phyloP scores from a whole-genome alignment of 306 rosid genomes.

The Morella rubra region DNA sequence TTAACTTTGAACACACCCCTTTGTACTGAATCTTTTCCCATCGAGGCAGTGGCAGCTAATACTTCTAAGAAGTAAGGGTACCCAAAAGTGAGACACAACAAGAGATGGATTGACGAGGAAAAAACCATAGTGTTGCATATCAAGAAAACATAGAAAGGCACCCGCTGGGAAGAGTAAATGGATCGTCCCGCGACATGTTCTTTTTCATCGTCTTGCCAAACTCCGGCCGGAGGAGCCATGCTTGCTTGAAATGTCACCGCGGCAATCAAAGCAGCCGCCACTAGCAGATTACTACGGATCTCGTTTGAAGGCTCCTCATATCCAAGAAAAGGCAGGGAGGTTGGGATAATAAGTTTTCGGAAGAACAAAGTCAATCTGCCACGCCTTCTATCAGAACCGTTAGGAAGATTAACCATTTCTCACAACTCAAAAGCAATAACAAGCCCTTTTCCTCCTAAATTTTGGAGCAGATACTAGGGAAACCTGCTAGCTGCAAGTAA shows the following conservation, averaged over 20 bases:
- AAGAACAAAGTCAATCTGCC: no score
- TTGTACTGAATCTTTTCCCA: no score
- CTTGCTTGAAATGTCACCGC: conserved; percentile 4
- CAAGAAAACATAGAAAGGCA: background rate
- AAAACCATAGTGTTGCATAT: background rate
- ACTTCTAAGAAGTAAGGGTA: background rate
- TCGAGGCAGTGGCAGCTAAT: background rate
- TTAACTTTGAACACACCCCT: no score
- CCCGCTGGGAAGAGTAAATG: background rate
- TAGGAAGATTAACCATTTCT: no score
- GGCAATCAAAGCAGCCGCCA: background rate
- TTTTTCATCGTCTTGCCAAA: background rate
- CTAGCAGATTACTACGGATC: background rate
- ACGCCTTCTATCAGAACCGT: no score
- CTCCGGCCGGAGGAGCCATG: background rate
- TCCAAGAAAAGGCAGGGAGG: no score
- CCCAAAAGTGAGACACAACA: background rate
- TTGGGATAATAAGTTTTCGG: no score
- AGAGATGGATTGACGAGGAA: background rate
- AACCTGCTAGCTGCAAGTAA: no score
- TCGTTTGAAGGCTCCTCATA: no score
- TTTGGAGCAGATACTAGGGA: no score
- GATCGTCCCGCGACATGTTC: background rate
- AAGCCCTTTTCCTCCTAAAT: no score
- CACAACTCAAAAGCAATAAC: no score